These are phyloP conservation scores for Cyamopsis tetragonoloba DNA, from an alignment of 306 rosid species.

Conservation along the genomic window DNA sequence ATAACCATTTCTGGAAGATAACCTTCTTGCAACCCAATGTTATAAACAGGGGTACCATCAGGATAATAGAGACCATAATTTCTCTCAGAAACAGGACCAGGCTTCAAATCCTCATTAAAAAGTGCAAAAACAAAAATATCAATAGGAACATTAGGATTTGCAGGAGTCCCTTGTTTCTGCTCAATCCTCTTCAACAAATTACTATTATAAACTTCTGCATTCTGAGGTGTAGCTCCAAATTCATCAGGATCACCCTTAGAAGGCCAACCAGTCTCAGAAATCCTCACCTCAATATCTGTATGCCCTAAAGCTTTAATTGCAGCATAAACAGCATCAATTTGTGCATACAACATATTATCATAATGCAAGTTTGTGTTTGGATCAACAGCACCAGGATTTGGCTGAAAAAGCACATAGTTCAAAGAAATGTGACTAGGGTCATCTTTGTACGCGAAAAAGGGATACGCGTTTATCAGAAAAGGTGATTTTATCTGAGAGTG, in stretches of 20 bases:
- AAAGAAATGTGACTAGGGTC: conserved; percentile 51
- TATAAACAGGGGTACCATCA: conserved; percentile 68
- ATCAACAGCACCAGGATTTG: conserved; percentile 64
- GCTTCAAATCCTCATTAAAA: conserved; percentile 77
- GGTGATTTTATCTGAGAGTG: conserved; percentile 68
- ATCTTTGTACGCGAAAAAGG: conserved; percentile 72
- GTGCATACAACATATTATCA: conserved; percentile 91
- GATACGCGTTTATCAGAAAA: conserved; percentile 78
- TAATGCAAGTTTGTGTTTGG: conserved; percentile 67
- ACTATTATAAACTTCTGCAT: conserved; percentile 69
- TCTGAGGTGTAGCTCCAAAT: conserved; percentile 66
- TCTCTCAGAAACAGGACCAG: conserved; percentile 81
- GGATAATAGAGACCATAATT: conserved; percentile 89
- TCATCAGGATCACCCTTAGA: conserved; percentile 76
- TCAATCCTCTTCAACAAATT: conserved; percentile 59
- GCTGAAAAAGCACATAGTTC: conserved; percentile 72
- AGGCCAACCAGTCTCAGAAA: conserved; percentile 97
- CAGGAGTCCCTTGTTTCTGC: conserved; percentile 74
- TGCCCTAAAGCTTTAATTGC: conserved; percentile 80
- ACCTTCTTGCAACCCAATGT: conserved; percentile 57
- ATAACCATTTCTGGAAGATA: conserved; percentile 53
- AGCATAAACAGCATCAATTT: conserved; percentile 83
- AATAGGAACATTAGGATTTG: conserved; percentile 65
- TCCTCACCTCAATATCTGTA: conserved; percentile 59
- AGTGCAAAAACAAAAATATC: conserved; percentile 84